Base-by-base conservation (phyloP, 305 asterid species). In the Fraxinus sp. region DNA sequence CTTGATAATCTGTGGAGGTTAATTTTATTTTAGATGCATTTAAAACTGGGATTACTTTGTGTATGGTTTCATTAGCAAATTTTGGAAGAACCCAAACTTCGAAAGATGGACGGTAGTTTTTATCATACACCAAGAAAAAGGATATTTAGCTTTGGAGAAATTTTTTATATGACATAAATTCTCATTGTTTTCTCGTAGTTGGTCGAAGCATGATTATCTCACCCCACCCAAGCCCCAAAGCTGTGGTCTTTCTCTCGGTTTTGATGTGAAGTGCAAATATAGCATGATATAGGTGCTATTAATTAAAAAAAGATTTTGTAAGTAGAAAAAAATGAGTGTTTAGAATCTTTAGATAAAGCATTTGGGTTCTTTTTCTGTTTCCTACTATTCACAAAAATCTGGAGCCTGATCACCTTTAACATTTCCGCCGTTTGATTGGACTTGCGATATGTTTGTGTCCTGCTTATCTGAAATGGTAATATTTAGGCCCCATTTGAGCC, bases 31-130 rank as follows among this genome's bases (percentile, higher is more conserved):
- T 5, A 79, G 11, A 46, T 49, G 81, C 35, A 24, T 0, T 11
- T 13, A 30, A 33, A 43, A 28, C 7, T 62, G 70, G 10, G 71
- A 78, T 32, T 0, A 26, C 74, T 74, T 39, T 1, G n/a, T n/a
- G n/a, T n/a, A n/a, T n/a, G n/a, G n/a, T 64, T 5, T 5, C 24
- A 55, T n/a, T 77, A 35, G 26, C 62, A 22, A 20, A 37, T 66
- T 79, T 75, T 8, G 28, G 26, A 52, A 36, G 84, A 52, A 77
- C n/a, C 79, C 20, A n/a, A 75, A 43, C 39, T 26, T 49, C 71
- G 76, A 46, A 73, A 70, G 66, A 83, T 83, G 81, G 73, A 57
- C 43, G 7, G 36, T 9, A 22, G 39, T 80, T 18, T 32, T 49
- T 35, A 5, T 59, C 3, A 4, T 72, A 24, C 22, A 22, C 26